A percentile compares a stretch with the other conserved stretches of the same genome.
Evolutionary conservation across 192 early-diverging fungal genomes (phyloP).

Genomic region (Coemansia pectinata): DNA sequence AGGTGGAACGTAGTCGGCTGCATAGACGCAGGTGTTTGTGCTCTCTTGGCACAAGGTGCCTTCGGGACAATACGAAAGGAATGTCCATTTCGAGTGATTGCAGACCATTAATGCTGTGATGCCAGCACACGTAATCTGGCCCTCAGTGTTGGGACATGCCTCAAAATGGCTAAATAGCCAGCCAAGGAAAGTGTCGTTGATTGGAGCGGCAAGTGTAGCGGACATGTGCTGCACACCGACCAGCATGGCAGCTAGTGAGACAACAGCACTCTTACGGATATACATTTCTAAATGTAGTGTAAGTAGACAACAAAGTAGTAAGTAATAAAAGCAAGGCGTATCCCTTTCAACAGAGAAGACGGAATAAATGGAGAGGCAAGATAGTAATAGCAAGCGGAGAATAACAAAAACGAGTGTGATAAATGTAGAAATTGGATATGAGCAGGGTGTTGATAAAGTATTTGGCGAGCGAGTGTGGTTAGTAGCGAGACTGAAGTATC

Average conservation of each 20-base stretch:
- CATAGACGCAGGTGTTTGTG: background rate
- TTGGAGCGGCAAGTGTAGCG: background rate
- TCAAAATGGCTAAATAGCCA: background rate
- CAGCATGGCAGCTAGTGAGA: background rate
- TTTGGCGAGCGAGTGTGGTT: too few relatives aligned
- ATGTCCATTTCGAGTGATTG: background rate
- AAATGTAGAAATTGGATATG: too few relatives aligned
- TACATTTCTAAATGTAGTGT: background rate
- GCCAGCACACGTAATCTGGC: background rate
- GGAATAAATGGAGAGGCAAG: too few relatives aligned
- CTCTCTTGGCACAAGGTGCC: slow-evolving; percentile 1
- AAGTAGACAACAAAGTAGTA: too few relatives aligned
- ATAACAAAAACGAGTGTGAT: too few relatives aligned
- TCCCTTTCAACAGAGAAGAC: too few relatives aligned
- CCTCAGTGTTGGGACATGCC: background rate
- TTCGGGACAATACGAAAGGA: slow-evolving; percentile 5
- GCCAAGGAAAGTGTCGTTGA: background rate
- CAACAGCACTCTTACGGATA: background rate
- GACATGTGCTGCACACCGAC: background rate
- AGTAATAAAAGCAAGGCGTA: too few relatives aligned
- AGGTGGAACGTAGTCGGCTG: too few relatives aligned
- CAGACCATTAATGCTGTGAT: background rate
- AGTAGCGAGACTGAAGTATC: too few relatives aligned
- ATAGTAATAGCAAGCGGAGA: too few relatives aligned
- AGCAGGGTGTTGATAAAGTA: too few relatives aligned